These are phyloP conservation scores for Cylindrotheca fusiformis DNA, from an alignment of 108 stramenopile genomes.

Conservation along the genomic window DNA sequence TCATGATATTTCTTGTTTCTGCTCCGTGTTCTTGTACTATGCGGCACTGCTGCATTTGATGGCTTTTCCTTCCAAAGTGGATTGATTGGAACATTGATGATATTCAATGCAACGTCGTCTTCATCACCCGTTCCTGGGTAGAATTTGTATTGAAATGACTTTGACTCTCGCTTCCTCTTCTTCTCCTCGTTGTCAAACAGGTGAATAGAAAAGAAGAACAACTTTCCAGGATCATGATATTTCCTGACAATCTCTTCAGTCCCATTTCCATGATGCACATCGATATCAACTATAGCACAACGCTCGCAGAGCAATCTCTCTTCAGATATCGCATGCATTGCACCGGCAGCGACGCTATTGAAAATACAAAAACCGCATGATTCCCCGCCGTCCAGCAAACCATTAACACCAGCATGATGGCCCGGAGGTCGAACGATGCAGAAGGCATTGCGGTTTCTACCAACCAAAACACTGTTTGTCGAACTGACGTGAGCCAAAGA, in stretches of 20 bases:
- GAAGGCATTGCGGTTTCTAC: conserved; percentile 91
- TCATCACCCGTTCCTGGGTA: conserved; percentile 94
- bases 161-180: conserved; percentile 42
- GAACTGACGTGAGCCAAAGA: too few relatives aligned
- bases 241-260: conserved; percentile 95
- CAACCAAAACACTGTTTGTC: conserved; percentile 78
- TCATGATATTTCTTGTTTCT: conserved; percentile 15
- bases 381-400: conserved; percentile 88
- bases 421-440: conserved; percentile 97
- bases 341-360: conserved; percentile 96
- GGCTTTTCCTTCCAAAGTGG: conserved; percentile 86
- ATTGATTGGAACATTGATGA: conserved; percentile 93
- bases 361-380: conserved; percentile 98
- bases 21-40: conserved; percentile 53
- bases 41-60: conserved; percentile 23
- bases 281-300: conserved; percentile 96
- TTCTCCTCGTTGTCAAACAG: conserved; percentile 82
- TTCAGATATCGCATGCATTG: conserved; percentile 92
- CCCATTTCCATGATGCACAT: conserved; percentile 98
- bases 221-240: conserved; percentile 79
- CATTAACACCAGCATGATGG: conserved; percentile 95
- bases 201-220: conserved; percentile 95
- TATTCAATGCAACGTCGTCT: conserved; percentile 88
- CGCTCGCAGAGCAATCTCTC: conserved; percentile 76
- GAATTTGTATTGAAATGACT: conserved; percentile 80